Percentiles rank a stretch among this genome's conserved stretches.
phyloP scores from a whole-genome alignment of 2,329 filamentous ascomycete species.

The Coniella lustricola region DNA sequence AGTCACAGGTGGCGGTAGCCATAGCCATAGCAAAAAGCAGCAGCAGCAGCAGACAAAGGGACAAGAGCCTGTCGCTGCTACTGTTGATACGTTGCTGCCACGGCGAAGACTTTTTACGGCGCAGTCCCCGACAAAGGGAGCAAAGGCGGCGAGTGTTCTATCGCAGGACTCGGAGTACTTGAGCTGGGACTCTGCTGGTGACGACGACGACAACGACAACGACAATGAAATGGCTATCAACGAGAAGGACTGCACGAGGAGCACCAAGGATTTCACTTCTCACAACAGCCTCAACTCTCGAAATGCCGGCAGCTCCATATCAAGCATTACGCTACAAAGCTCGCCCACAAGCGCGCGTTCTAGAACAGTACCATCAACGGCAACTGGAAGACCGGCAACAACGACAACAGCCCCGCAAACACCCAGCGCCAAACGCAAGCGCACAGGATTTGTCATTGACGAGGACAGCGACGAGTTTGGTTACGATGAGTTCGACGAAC shows the following conservation, averaged over 20 bases:
- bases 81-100: neutral
- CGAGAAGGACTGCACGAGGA: neutral
- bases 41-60: neutral
- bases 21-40: no score
- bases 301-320: no score
- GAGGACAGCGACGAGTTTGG: conserved; percentile 20
- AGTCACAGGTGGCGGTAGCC: neutral
- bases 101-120: conserved; percentile 11
- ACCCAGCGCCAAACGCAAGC: conserved; percentile 26
- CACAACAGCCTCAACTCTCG: neutral
- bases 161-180: conserved; percentile 2
- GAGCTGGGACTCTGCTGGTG: neutral
- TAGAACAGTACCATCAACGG: neutral
- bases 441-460: conserved; percentile 12
- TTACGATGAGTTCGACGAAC: conserved; percentile 28
- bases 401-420: neutral
- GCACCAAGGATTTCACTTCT: neutral
- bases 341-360: neutral
- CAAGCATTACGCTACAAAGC: neutral
- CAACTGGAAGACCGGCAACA: neutral
- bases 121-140: neutral
- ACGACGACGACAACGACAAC: neutral
- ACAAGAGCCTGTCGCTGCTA: neutral
- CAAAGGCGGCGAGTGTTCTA: neutral
- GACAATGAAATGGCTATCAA: conserved; percentile 7